Base-by-base conservation (phyloP, 345 rosid species). In the Eucalyptus polybractea region DNA sequence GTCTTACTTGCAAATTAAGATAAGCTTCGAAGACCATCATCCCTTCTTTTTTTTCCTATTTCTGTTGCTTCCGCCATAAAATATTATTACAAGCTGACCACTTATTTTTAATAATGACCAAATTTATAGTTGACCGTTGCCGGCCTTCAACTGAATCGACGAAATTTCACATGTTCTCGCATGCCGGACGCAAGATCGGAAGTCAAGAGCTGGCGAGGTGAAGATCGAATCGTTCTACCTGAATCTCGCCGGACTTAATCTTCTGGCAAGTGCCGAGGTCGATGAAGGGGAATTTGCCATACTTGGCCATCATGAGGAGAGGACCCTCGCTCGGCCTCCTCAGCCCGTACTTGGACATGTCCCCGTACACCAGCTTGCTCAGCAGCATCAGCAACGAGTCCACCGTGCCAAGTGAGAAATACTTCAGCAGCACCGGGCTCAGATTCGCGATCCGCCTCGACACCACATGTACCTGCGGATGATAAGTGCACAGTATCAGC, bases 381-480 rank as follows among this genome's bases (percentile, higher is more conserved):
- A 91, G 91, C 80, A 91, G 44, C 87, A 80, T 92, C 90, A 94
- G 47, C 53, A 93, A 8, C 44, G 87, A 72, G 89, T 95, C 98
- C 69, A 95, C 95, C 72, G 90, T 10, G 27, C 62, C 62, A 8
- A 88, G 37, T 8, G 96, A 87, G 51, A 90, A 8, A 87, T 93
- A 91, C 87, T 91, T 94, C 90, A 93, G 5, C 88, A 94, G 37
- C 31, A 29, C 42, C 72, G 94, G 87, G 13, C 91, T 97, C 62
- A 91, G 33, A 51, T 87, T 58, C 11, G 91, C 93, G 89, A 91
- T 92, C 86, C 87, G 90, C 90, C 90, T 95, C 2, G 94, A 90
- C 90, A 97, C 49, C 29, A 96, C 85, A 42, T 96, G 98, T 87
- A 95, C 91, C 98, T 97, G 92, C 89, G 37, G 47, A 13, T 21